Evolutionary conservation across 176 grass and related monocot species (phyloP).

Genomic region (Cocos nucifera): DNA sequence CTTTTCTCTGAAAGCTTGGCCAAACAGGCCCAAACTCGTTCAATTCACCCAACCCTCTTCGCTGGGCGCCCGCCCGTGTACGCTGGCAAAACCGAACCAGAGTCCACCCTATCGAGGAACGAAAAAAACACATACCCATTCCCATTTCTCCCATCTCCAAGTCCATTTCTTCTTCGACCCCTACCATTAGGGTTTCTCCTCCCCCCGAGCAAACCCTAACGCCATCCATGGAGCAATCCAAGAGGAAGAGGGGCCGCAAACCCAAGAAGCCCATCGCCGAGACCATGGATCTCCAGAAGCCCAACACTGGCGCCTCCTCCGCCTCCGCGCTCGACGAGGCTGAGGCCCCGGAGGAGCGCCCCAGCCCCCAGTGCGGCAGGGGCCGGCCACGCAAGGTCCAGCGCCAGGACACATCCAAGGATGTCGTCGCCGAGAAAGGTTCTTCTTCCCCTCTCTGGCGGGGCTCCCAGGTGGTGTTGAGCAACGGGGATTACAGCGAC

Average conservation of each 20-base stretch:
- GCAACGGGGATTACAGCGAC: slow-evolving; percentile 7
- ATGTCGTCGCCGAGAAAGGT: background rate
- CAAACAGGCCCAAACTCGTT: no score
- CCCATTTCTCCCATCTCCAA: no score
- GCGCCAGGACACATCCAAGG: background rate
- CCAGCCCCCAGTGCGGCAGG: background rate
- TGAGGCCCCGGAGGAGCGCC: slow-evolving; percentile 1
- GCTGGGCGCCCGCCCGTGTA: no score
- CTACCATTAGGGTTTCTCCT: no score
- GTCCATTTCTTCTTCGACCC: no score
- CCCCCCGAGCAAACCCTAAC: background rate
- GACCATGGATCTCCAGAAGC: slow-evolving; percentile 15
- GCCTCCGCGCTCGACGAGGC: slow-evolving; percentile 24
- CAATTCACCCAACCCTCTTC: no score
- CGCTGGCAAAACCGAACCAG: no score
- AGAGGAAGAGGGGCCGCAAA: slow-evolving; percentile 18
- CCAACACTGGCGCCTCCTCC: background rate
- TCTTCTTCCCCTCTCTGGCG: slow-evolving; percentile 7
- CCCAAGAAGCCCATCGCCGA: background rate
- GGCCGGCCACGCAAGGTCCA: slow-evolving; percentile 2
- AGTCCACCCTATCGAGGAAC: no score
- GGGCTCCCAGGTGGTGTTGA: slow-evolving; percentile 3
- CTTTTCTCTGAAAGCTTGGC: no score
- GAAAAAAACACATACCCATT: no score
- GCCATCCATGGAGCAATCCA: slow-evolving; percentile 13